Percentiles rank a stretch among this genome's conserved stretches.
phyloP scores from a whole-genome alignment of 495 filamentous ascomycete genomes.

The Hypomontagnella submonticulosa region DNA sequence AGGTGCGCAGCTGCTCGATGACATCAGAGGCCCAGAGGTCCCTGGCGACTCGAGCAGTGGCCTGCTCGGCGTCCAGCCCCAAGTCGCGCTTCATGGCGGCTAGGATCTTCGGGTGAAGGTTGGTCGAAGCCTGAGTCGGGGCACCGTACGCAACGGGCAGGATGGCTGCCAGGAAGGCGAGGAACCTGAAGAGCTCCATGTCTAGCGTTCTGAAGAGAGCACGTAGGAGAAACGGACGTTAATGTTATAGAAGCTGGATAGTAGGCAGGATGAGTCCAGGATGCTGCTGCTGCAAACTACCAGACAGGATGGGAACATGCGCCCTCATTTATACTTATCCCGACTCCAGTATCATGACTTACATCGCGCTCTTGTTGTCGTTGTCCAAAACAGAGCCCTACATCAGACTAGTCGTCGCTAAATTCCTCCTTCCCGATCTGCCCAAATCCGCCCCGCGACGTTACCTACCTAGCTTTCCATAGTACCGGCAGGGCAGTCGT shows the following conservation, averaged over 20 bases:
- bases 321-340: conserved; percentile 43
- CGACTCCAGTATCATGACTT: conserved; percentile 37
- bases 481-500: conserved; percentile 36
- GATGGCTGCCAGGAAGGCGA: conserved; percentile 43
- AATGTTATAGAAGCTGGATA: conserved; percentile 31
- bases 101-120: conserved; percentile 45
- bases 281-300: conserved; percentile 42
- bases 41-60: conserved; percentile 41
- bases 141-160: conserved; percentile 46
- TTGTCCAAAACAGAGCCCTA: conserved; percentile 37
- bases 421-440: conserved; percentile 44
- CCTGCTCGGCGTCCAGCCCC: conserved; percentile 42
- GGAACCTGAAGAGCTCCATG: conserved; percentile 45
- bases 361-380: conserved; percentile 36
- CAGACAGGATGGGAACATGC: conserved; percentile 38
- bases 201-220: conserved; percentile 36
- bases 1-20: conserved; percentile 42
- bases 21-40: conserved; percentile 36
- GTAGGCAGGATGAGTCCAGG: conserved; percentile 40
- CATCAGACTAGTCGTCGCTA: conserved; percentile 32
- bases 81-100: conserved; percentile 47
- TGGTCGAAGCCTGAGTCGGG: conserved; percentile 35
- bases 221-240: conserved; percentile 32
- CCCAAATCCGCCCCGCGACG: conserved; percentile 36
- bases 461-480: conserved; percentile 36